Base-by-base conservation (phyloP, 176 grass and related monocot species). In the Cocos nucifera region DNA sequence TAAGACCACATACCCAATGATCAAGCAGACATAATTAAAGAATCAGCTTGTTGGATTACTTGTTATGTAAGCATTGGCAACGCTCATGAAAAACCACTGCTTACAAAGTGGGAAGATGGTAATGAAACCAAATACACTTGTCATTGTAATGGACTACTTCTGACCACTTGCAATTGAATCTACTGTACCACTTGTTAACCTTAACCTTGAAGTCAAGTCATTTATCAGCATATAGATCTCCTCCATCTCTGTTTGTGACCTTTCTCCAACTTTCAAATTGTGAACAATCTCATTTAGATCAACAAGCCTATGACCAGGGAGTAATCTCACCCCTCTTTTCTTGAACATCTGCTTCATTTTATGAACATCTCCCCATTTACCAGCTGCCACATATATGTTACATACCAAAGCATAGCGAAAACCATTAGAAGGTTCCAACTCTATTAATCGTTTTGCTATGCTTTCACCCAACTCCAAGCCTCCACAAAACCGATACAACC, bases 301-400 rank as follows among this genome's bases (percentile, higher is more conserved):
- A 53, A 64, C 70, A 23, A 91, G 30, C 27, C 73, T 78, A 68
- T 91, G 57, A 50, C 87, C 79, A 54, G 83, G 82, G 5, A 76
- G 71, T 56, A 74, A 77, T 52, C 53, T 80, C 52, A 48, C 49
- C 9, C 58, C 44, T 67, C 25, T 78, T 26, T 64, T 72, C 69
- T 69, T 83, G 23, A 87, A 71, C 56, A 67, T 80, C 61, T 62
- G 65, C 67, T 87, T 91, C 50, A 91, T 54, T 19, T 78, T 77
- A n/a, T 70, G 65, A 73, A 50, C 83, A 20, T 87, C 72, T 50
- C 83, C 73, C 88, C 79, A 83, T 59, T 67, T 80, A 23, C 87
- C 88, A 0, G 69, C 77, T 9, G 76, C 84, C 17, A 81, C 83
- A 75, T 91, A 91, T n/a, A 91, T 80, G 19, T 53, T 86, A 25